Evolutionary conservation across 139 green algal genomes (phyloP), one percentile per base, ranked within the genome.

Genomic region (Chlamydomonas sphaeroides): DNA sequence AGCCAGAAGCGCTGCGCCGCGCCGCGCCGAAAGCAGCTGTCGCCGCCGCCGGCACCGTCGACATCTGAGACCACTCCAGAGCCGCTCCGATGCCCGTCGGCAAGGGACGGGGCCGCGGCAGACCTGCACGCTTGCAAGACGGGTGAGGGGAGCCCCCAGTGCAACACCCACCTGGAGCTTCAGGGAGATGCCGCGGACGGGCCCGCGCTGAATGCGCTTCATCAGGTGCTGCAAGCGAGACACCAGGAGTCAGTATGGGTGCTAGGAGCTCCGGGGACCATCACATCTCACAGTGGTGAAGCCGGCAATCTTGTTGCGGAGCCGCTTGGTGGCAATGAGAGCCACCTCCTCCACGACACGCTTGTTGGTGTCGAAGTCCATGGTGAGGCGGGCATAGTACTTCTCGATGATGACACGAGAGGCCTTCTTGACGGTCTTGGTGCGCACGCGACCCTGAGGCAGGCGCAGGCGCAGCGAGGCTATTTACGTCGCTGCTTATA

Each of bases 221-320:
- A 99, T 99, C 89, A 99, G 86, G 90, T 99, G 97, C 95, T 98
- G 93, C 91, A 87, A 15, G 63, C 36, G n/a, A 80, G 62, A n/a
- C n/a, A n/a, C n/a, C n/a, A n/a, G n/a, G n/a, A n/a, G n/a, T n/a
- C n/a, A n/a, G n/a, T n/a, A n/a, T n/a, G n/a, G n/a, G n/a, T n/a
- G n/a, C n/a, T n/a, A n/a, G n/a, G n/a, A n/a, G n/a, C n/a, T n/a
- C n/a, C n/a, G n/a, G n/a, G n/a, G 15, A 35, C 33, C 20, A 7
- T 33, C 62, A 0, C 33, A 78, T 69, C 74, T 82, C 84, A 98
- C 96, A 35, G 97, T 99, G 86, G 97, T 98, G 92, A 99, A 99
- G 81, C 97, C 97, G 65, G 97, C 96, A 90, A 99, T 99, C 93
- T 99, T 99, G 96, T 99, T 99, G 71, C 97, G 91, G 80, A 99